A percentile compares a stretch with the other conserved stretches of the same genome.
Conservation (phyloP, 2,329 filamentous ascomycete species). For the Pestalotiopsis sp. region DNA sequence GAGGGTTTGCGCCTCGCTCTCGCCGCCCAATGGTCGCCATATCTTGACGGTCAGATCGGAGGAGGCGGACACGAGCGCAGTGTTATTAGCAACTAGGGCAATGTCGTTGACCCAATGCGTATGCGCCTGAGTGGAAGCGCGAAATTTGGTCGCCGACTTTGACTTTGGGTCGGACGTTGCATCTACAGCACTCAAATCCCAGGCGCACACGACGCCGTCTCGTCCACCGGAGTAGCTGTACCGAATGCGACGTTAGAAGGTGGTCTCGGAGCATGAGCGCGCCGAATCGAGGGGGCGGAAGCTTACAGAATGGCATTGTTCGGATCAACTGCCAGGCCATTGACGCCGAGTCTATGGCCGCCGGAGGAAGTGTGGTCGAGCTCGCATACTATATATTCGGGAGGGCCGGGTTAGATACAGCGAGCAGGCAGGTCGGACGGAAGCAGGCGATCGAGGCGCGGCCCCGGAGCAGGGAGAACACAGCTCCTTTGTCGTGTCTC, state of each 20-base stretch:
- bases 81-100: conserved; percentile 74
- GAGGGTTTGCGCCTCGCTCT: conserved; percentile 75
- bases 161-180: conserved; percentile 38
- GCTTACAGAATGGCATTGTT: conserved; percentile 84
- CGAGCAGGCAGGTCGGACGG: conserved; percentile 13
- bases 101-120: conserved; percentile 98
- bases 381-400: conserved; percentile 52
- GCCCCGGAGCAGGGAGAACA: no score
- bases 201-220: conserved; percentile 94
- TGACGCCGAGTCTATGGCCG: conserved; percentile 91
- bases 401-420: conserved; percentile 15
- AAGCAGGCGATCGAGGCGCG: not conserved
- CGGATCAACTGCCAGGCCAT: conserved; percentile 86
- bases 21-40: conserved; percentile 77
- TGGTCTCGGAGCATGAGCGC: conserved; percentile 2
- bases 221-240: conserved; percentile 90
- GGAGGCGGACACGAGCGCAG: conserved; percentile 83
- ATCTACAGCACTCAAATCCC: conserved; percentile 77
- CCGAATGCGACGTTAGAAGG: conserved; percentile 19
- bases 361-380: conserved; percentile 63
- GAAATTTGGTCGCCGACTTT: conserved; percentile 57
- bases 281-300: conserved; percentile 11
- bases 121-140: conserved; percentile 71
- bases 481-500: conserved; percentile 1
- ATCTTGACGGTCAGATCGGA: conserved; percentile 94